Conservation (phyloP, 2,329 filamentous ascomycete genomes). For the Didymella pinodella region DNA sequence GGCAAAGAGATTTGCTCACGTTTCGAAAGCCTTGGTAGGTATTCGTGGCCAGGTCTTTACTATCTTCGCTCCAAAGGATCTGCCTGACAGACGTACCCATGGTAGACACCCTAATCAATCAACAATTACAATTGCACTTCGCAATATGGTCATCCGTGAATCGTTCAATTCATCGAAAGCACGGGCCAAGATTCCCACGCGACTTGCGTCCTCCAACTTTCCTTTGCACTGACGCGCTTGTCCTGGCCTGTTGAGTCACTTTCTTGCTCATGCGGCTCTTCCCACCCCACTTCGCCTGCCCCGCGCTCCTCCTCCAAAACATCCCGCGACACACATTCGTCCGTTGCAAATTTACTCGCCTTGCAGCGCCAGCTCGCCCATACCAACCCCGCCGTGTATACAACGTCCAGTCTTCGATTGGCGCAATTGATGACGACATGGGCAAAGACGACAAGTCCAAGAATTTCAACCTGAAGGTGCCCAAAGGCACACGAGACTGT, state of each 20-base stretch:
- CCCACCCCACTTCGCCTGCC: constrained; percentile 43
- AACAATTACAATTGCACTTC: not conserved
- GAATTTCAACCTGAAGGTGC: constrained; percentile 78
- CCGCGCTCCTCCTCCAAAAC: constrained; percentile 40
- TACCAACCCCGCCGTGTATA: constrained; percentile 27
- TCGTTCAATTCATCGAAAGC: not conserved
- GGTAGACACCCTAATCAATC: not conserved
- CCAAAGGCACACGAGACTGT: constrained; percentile 91
- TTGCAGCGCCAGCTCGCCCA: constrained; percentile 17
- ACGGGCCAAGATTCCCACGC: constrained; percentile 16
- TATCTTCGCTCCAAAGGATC: not conserved
- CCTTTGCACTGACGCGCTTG: constrained; percentile 29
- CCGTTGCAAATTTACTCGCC: constrained; percentile 25
- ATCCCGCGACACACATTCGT: constrained; percentile 30
- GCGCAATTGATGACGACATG: constrained; percentile 50
- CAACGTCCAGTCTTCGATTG: constrained; percentile 26
- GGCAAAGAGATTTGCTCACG: constrained; percentile 84
- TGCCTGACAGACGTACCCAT: not conserved
- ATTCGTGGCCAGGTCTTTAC: not conserved
- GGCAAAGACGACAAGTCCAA: constrained; percentile 54
- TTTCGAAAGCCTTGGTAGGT: constrained; percentile 63
- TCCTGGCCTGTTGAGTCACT: constrained; percentile 38
- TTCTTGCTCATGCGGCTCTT: constrained; percentile 41
- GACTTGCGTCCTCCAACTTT: constrained; percentile 15
- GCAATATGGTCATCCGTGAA: constrained; percentile 1